Evolutionary conservation across 805 yeast genomes (phyloP), one percentile per base, ranked within the genome.

Genomic region (Scheffersomyces lignosus): DNA sequence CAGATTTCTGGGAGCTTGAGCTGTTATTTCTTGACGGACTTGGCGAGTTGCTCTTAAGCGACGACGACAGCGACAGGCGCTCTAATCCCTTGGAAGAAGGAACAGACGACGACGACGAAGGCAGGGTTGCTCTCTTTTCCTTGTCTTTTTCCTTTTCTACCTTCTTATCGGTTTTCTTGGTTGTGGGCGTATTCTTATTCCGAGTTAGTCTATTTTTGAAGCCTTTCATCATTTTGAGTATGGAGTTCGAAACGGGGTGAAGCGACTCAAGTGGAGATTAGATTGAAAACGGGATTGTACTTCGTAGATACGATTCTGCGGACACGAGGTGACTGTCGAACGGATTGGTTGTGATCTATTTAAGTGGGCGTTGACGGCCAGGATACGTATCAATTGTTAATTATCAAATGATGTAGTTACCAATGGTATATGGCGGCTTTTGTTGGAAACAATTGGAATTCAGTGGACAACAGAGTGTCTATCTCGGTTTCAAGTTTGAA

Each of bases 221-320:
- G 18, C 86, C 86, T 64, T 80, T 81, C 86, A 81, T 81, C 87
- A 81, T 81, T 52, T 70, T 77, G 60, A 44, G 44, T n/a, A n/a
- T n/a, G n/a, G n/a, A n/a, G n/a, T n/a, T n/a, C n/a, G n/a, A n/a
- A n/a, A n/a, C n/a, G n/a, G n/a, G n/a, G n/a, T n/a, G n/a, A n/a
- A n/a, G n/a, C n/a, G n/a, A n/a, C n/a, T n/a, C 36, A 34, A 12
- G 23, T 26, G 33, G 25, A 16, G 23, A n/a, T 17, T 13, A 29
- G 20, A 12, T 24, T 13, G 16, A 34, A 25, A 29, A n/a, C n/a
- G n/a, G n/a, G n/a, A n/a, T n/a, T n/a, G n/a, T n/a, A n/a, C n/a
- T n/a, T n/a, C n/a, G n/a, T n/a, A n/a, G n/a, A n/a, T n/a, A n/a
- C n/a, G n/a, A n/a, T n/a, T n/a, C n/a, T n/a, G n/a, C n/a, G n/a